phyloP scores from a whole-genome alignment of 306 rosid species.

The Castanea crenata region DNA sequence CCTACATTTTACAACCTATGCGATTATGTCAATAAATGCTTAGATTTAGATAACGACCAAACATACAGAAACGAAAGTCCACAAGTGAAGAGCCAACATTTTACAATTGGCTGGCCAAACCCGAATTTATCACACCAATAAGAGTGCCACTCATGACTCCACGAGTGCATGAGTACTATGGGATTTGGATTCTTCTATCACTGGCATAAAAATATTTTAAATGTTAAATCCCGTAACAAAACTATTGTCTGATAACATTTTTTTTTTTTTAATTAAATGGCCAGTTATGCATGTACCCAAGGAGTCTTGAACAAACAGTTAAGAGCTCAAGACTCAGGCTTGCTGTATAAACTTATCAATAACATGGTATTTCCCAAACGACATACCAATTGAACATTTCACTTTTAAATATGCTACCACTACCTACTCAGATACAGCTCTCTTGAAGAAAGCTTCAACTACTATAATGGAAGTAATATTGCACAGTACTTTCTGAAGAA shows the following conservation, averaged over 20 bases:
- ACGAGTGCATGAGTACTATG: neutral
- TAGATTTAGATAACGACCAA: neutral
- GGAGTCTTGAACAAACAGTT: too few species aligned
- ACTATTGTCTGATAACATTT: too few species aligned
- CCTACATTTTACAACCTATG: neutral
- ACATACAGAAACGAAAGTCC: neutral
- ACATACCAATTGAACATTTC: neutral
- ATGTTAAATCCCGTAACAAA: too few species aligned
- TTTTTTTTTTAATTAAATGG: too few species aligned
- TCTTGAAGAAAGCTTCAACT: neutral
- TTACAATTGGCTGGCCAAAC: neutral
- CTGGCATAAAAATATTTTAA: too few species aligned
- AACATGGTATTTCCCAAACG: neutral
- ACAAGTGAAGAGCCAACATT: neutral
- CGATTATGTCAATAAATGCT: neutral
- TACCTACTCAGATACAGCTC: neutral
- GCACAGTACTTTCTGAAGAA: neutral
- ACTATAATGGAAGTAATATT: neutral
- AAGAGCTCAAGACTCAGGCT: neutral
- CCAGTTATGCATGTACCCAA: too few species aligned
- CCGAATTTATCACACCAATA: neutral
- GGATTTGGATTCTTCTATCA: too few species aligned
- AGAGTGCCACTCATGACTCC: neutral
- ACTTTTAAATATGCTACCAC: neutral
- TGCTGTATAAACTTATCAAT: neutral